phyloP scores from a whole-genome alignment of 179 eudicot genomes.

The Patellifolia procumbens region DNA sequence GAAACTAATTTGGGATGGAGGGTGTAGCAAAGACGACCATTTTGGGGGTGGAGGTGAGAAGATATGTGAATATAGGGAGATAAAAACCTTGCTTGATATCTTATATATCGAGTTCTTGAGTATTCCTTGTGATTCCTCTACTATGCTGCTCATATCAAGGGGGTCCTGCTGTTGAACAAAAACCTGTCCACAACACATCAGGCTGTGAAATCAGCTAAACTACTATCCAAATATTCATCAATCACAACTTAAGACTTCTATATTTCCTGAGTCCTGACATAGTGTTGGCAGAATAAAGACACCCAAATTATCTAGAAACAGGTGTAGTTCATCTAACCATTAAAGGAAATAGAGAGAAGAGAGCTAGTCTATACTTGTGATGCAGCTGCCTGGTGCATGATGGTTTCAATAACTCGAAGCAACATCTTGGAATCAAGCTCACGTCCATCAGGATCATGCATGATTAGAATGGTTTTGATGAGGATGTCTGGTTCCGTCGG shows the following conservation, averaged over 20 bases:
- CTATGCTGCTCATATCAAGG: constrained; percentile 23
- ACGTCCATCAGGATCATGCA: constrained; percentile 68
- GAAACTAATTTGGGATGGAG: not conserved
- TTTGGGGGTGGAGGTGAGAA: not conserved
- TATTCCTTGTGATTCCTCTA: constrained; percentile 40
- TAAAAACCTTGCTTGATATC: constrained; percentile 52
- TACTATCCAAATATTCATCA: not conserved
- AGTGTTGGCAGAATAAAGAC: not conserved
- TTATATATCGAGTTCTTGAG: constrained; percentile 40
- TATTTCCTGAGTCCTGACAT: not conserved
- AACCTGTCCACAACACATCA: constrained; percentile 34
- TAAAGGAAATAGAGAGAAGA: not conserved
- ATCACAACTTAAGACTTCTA: not conserved
- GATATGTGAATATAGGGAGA: not conserved
- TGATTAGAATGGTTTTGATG: constrained; percentile 46
- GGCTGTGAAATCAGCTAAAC: not conserved
- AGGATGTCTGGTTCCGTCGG: constrained; percentile 44
- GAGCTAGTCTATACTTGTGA: constrained; percentile 37
- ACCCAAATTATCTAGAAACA: not conserved
- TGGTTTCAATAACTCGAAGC: constrained; percentile 54
- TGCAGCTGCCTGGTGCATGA: constrained; percentile 39
- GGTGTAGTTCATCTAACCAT: not conserved
- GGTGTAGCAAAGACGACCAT: not conserved
- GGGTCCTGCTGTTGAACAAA: constrained; percentile 31
- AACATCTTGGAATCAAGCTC: constrained; percentile 51